Base-by-base conservation (phyloP, 1,139 yeast genomes). In the Hemisphaericaspora subhashii region DNA sequence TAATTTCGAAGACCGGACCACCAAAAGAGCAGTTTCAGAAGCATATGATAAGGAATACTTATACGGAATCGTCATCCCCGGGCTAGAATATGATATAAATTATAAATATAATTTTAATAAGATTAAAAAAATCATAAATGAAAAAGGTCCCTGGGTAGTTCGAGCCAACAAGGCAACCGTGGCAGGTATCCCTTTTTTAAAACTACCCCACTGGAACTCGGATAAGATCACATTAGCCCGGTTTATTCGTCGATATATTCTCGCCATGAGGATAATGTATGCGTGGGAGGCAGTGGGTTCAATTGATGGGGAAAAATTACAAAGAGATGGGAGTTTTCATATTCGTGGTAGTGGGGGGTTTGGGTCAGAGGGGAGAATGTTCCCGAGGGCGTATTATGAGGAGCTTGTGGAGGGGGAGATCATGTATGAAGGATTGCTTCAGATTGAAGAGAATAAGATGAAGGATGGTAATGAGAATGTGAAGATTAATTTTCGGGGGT, bases 81-180 rank as follows among this genome's bases (percentile, higher is more conserved):
- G 58, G 11, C 31, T 72, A 12, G 74, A 63, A 43, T 62, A 57
- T 45, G 66, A 62, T 35, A 55, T 70, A 35, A 71, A 71, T 44
- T 49, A 53, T 36, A 41, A 48, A 27, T 61, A 64, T 33, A 54
- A 52, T 31, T 44, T 69, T 18, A 48, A 53, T 3, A 37, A 47
- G 13, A 41, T 60, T 9, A 42, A 47, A 15, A 17, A 41, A 1
- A 53, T 53, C 0, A 58, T 69, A 11, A 58, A 60, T 34, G 55
- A 57, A 12, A 62, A 58, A 38, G 77, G 77, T 0, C 77, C 77
- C 0, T 60, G 45, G 33, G 54, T 57, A 35, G 73, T 70, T 9
- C 58, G 55, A 33, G 54, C 69, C 5, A 43, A 57, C 13, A 38
- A 45, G 16, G 64, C 68, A 2, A 48, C 52, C 26, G 64, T 75